These are phyloP conservation scores for Candida sp. DNA, from an alignment of 1,139 yeast genomes.

Conservation along the genomic window DNA sequence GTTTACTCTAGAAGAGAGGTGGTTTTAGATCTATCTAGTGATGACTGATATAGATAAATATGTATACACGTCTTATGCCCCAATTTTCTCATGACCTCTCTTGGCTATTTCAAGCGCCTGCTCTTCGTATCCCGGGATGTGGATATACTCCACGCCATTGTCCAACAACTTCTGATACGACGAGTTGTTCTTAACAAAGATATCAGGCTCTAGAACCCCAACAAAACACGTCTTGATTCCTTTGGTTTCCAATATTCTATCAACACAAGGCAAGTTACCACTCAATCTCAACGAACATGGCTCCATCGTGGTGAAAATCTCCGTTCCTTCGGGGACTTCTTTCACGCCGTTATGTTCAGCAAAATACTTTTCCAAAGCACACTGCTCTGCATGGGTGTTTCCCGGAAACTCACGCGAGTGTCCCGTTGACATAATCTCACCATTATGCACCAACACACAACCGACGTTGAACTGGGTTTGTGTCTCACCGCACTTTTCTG, in stretches of 20 bases:
- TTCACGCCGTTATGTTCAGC: constrained; percentile 29
- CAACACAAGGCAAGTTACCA: constrained; percentile 90
- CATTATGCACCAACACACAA: constrained; percentile 76
- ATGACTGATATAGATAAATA: constrained; percentile 21
- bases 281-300: constrained; percentile 92
- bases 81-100: constrained; percentile 67
- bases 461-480: constrained; percentile 95
- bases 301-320: constrained; percentile 95
- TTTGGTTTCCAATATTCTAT: constrained; percentile 61
- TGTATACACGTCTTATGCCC: constrained; percentile 29
- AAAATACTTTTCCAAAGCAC: constrained; percentile 83
- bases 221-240: constrained; percentile 79
- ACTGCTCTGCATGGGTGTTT: constrained; percentile 98
- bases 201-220: constrained; percentile 91
- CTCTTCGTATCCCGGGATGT: constrained; percentile 86
- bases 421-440: constrained; percentile 74
- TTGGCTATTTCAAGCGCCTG: constrained; percentile 74
- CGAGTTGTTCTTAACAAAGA: constrained; percentile 79
- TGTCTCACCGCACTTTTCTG: constrained; percentile 82
- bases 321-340: constrained; percentile 76
- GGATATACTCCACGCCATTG: constrained; percentile 71
- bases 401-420: constrained; percentile 92
- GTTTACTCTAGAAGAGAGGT: constrained; percentile 62
- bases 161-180: constrained; percentile 59
- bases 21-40: constrained; percentile 37